A percentile compares a stretch with the other conserved stretches of the same genome.
phyloP scores from a whole-genome alignment of 2,329 filamentous ascomycete genomes.

The Colletotrichum sp. region DNA sequence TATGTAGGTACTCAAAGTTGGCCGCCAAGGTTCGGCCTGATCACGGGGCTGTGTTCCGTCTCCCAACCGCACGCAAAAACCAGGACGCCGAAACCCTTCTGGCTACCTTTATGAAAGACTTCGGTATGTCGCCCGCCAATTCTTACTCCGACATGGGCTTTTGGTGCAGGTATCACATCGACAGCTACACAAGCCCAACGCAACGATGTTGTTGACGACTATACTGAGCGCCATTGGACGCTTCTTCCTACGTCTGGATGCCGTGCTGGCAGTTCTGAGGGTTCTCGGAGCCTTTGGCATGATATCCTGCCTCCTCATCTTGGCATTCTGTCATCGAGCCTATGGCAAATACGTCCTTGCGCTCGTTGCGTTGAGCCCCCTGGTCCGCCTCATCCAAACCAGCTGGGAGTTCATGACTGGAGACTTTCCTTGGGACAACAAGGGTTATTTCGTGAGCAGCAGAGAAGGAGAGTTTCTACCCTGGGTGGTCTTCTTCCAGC shows the following conservation, averaged over 20 bases:
- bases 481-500: neutral
- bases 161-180: neutral
- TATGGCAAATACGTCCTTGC: neutral
- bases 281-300: neutral
- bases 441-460: neutral
- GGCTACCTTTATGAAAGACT: neutral
- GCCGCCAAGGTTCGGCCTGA: neutral
- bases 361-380: neutral
- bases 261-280: neutral
- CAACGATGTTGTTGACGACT: neutral
- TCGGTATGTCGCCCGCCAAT: neutral
- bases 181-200: neutral
- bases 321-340: neutral
- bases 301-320: neutral
- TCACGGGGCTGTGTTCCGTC: neutral
- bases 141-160: neutral
- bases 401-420: neutral
- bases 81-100: neutral
- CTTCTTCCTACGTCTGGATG: neutral
- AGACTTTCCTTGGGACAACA: neutral
- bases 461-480: neutral
- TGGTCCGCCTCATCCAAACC: neutral
- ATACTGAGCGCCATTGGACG: neutral
- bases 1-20: neutral
- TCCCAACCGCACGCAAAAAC: neutral